Evolutionary conservation across 163 green algal species (phyloP), one percentile per base, ranked within the genome.

Genomic region (Volvox carteri): DNA sequence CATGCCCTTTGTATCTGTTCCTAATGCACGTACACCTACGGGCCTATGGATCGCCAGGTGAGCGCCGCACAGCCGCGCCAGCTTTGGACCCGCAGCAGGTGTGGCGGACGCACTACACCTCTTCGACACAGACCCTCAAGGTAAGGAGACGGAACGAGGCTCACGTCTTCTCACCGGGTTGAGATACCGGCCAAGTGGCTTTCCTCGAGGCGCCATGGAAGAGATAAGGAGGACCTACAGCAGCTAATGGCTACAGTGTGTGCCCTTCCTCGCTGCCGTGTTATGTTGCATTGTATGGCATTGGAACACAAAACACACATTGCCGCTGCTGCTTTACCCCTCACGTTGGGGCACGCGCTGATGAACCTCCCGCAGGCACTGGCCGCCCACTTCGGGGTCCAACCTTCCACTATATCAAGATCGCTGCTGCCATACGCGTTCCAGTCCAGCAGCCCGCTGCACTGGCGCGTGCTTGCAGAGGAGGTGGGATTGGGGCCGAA

Each of bases 351-450:
- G n/a, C n/a, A n/a, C n/a, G n/a, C n/a, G n/a, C n/a, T n/a, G n/a
- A n/a, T n/a, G n/a, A n/a, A n/a, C n/a, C n/a, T n/a, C n/a, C 62
- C 62, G 23, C 77, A 85, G 77, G 77, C 35, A 11, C 52, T 85
- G 35, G 35, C 52, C 37, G 23, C 50, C 19, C 25, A 85, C 3
- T 72, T 73, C 18, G 52, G 52, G 21, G n/a, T 37, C 23, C 33
- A 33, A 23, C 19, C 52, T 23, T 12, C n/a, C 25, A 58, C 39
- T 2, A 25, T 86, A 3, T 6, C 18, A 28, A 58, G 4, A 11
- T 25, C 28, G 5, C 28, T 86, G 41, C 78, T 86, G 60, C 33
- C 5, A 7, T 46, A 86, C 78, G 78, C 78, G 5, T 62, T 77
- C 58, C 11, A 62, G 41, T 39, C 60, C 12, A 23, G 4, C 4